Evolutionary conservation across 305 asterid species (phyloP).

Genomic region (Andrographis paniculata): DNA sequence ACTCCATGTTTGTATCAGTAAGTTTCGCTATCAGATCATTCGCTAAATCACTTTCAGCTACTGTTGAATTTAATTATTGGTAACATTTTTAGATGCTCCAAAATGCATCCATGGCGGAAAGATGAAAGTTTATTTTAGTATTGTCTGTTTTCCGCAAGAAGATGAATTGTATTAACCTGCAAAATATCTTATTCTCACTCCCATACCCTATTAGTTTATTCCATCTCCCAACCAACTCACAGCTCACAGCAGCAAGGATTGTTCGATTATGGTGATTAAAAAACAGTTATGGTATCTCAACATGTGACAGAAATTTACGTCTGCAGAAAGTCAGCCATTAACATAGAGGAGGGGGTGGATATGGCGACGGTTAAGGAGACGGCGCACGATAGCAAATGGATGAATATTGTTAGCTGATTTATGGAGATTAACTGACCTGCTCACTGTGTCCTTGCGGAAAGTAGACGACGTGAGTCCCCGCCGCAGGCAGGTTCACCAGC

Average conservation of each 20-base stretch:
- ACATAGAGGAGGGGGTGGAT: neutral
- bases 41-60: no score
- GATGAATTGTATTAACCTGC: neutral
- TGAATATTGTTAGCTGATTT: neutral
- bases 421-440: neutral
- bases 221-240: neutral
- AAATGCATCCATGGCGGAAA: no score
- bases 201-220: neutral
- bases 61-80: no score
- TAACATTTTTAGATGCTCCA: no score
- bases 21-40: no score
- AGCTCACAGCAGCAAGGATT: neutral
- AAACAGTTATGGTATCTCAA: neutral
- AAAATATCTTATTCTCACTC: neutral
- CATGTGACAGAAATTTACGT: neutral
- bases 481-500: neutral
- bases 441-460: neutral
- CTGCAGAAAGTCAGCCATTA: neutral
- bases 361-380: neutral
- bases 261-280: neutral
- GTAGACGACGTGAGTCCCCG: constrained; percentile 5
- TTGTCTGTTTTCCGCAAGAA: no score
- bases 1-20: no score
- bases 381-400: neutral
- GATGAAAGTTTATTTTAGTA: no score